Percentiles rank a stretch among this genome's conserved stretches.
phyloP scores from a whole-genome alignment of 1,284 basidiomycete genomes.

The Cryptococcus sp. region DNA sequence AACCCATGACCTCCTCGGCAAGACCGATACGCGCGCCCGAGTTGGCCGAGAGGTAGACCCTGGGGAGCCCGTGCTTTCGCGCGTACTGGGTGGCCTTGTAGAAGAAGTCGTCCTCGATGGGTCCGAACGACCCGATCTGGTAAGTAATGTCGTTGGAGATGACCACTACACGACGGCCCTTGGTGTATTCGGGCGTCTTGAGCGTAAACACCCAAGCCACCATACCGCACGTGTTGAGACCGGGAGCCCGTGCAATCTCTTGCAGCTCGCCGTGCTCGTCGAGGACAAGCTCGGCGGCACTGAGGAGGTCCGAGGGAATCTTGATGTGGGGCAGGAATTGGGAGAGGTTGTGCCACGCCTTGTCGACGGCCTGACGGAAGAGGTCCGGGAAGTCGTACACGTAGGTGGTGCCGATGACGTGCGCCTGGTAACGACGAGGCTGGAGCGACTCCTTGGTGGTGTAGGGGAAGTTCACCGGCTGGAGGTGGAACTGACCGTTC shows the following conservation, averaged over 20 bases:
- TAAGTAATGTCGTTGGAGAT: constrained; percentile 99
- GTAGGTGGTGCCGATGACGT: constrained; percentile 96
- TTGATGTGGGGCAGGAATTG: constrained; percentile 63
- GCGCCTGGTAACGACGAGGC: constrained; percentile 98
- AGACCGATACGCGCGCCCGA: constrained; percentile 96
- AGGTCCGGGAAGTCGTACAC: constrained; percentile 99
- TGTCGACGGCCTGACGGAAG: constrained; percentile 93
- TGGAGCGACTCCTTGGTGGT: constrained; percentile 98
- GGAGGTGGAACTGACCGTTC: constrained; percentile 86
- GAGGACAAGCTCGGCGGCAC: constrained; percentile 84
- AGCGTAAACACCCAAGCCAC: constrained; percentile 96
- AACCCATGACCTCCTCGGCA: constrained; percentile 83
- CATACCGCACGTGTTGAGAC: constrained; percentile 96
- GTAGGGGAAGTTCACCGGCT: constrained; percentile 87
- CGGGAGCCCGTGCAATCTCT: constrained; percentile 86
- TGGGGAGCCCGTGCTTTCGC: constrained; percentile 78
- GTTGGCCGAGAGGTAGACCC: constrained; percentile 97
- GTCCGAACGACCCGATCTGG: constrained; percentile 98
- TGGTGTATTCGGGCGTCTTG: constrained; percentile 87
- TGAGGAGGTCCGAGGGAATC: constrained; percentile 72
- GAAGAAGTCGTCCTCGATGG: constrained; percentile 93
- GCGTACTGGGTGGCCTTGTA: constrained; percentile 92
- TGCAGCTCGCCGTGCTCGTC: constrained; percentile 88
- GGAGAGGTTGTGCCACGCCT: constrained; percentile 79
- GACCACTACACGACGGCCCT: constrained; percentile 81